Percentiles rank a stretch among this genome's conserved stretches.
Conservation (phyloP, 2,329 filamentous ascomycete genomes). For the Aspergillus fischeri region DNA sequence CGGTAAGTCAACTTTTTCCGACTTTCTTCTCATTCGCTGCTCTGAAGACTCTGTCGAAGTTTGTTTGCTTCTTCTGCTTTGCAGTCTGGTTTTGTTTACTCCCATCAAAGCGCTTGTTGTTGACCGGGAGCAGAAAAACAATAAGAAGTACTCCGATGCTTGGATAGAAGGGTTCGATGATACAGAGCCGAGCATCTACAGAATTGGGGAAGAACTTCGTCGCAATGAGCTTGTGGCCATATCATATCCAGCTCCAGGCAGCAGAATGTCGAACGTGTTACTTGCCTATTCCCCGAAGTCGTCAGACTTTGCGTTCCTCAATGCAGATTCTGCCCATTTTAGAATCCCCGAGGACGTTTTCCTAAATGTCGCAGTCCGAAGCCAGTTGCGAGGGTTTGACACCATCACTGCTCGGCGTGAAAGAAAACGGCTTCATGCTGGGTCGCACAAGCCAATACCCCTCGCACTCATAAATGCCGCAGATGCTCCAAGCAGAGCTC, state of each 20-base stretch:
- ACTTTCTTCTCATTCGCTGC: not conserved
- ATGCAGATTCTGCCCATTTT: not conserved
- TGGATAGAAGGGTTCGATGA: constrained; percentile 35
- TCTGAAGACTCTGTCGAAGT: not conserved
- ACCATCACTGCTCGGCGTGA: not conserved
- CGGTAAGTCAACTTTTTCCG: constrained; percentile 19
- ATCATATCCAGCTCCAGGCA: constrained; percentile 18
- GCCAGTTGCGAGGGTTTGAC: constrained; percentile 9
- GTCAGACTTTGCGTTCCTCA: constrained; percentile 24
- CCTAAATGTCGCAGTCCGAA: constrained; percentile 21
- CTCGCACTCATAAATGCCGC: not conserved
- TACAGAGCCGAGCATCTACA: constrained; percentile 23
- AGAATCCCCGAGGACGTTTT: constrained; percentile 5
- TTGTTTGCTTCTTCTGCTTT: not conserved
- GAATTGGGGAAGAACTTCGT: constrained; percentile 24
- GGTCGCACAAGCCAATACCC: not conserved
- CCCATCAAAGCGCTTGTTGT: not conserved
- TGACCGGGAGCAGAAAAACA: constrained; percentile 2
- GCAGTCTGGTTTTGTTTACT: not conserved
- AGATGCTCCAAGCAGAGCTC: not conserved
- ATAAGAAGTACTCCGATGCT: constrained; percentile 21
- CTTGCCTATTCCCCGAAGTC: constrained; percentile 28
- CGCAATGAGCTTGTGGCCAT: constrained; percentile 27
- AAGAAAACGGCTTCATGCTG: not conserved
- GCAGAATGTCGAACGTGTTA: constrained; percentile 13